Percentiles rank a stretch among this genome's conserved stretches.
Conservation (phyloP, 306 rosid species). For the Vigna reflexopilosa region DNA sequence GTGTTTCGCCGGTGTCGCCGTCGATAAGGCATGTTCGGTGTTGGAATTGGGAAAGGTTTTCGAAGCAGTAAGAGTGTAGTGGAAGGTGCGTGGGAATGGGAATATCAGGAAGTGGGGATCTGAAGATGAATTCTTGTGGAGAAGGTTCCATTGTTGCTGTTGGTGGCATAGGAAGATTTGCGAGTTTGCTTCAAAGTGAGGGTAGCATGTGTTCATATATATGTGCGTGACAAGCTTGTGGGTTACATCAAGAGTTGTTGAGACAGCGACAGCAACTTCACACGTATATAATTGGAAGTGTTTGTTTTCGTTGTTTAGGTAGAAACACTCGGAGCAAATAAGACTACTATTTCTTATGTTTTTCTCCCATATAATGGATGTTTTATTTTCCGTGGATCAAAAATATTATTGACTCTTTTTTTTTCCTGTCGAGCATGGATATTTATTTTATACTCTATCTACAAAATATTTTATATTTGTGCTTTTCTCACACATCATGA, state of each 20-base stretch:
- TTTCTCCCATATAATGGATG: too few species aligned
- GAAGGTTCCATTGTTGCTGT: background rate
- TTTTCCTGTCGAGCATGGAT: too few species aligned
- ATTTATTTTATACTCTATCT: too few species aligned
- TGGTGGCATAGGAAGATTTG: background rate
- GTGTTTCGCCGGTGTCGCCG: slow-evolving; percentile 56
- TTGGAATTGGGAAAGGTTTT: slow-evolving; percentile 58
- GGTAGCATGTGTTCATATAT: background rate
- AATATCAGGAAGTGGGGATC: slow-evolving; percentile 80
- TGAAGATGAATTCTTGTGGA: slow-evolving; percentile 60
- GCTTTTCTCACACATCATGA: too few species aligned
- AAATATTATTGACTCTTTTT: too few species aligned
- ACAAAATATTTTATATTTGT: too few species aligned
- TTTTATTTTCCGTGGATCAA: too few species aligned
- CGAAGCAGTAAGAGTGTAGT: slow-evolving; percentile 73
- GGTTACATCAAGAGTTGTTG: slow-evolving; percentile 21
- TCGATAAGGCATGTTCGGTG: slow-evolving; percentile 77
- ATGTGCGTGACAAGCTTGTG: background rate
- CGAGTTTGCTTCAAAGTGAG: background rate
- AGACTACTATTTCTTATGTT: too few species aligned
- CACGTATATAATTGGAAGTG: background rate
- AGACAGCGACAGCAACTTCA: slow-evolving; percentile 13
- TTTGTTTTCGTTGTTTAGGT: background rate
- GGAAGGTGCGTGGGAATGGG: slow-evolving; percentile 83
- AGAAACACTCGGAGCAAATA: too few species aligned